Percentiles rank a stretch among this genome's conserved stretches.
Evolutionary conservation across 2,329 filamentous ascomycete genomes (phyloP).

Genomic region (Penicillium hesseltinei): DNA sequence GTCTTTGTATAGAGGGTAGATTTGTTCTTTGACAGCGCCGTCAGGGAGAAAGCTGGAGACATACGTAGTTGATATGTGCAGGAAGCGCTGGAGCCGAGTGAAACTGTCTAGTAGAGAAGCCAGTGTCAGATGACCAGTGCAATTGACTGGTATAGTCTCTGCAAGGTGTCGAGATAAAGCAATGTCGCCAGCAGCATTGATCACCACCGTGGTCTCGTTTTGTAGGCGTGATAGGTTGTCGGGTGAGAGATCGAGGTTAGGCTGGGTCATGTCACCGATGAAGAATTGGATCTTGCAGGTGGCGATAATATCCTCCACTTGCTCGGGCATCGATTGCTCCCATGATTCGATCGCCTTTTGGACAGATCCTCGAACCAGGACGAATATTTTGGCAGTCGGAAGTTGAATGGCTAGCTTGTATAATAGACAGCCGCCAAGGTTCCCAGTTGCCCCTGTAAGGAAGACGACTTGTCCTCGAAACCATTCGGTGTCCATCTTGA

Average conservation of each 20-base stretch:
- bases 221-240: conserved; percentile 7
- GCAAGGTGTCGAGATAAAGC: conserved; percentile 13
- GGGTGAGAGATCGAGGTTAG: conserved; percentile 10
- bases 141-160: conserved; percentile 15
- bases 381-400: conserved; percentile 16
- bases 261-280: conserved; percentile 16
- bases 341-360: conserved; percentile 11
- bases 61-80: conserved; percentile 17
- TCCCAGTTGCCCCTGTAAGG: conserved; percentile 20
- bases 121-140: conserved; percentile 8
- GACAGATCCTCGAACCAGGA: conserved; percentile 12
- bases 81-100: conserved; percentile 3
- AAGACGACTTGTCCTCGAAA: conserved; percentile 16
- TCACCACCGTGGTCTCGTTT: conserved; percentile 15
- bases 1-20: neutral
- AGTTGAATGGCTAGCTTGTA: conserved; percentile 20
- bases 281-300: conserved; percentile 20
- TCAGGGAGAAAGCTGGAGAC: conserved; percentile 14
- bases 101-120: conserved; percentile 6
- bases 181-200: conserved; percentile 20
- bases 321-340: conserved; percentile 19
- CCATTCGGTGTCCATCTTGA: conserved; percentile 3
- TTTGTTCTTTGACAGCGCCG: conserved; percentile 8
- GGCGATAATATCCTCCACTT: conserved; percentile 20
- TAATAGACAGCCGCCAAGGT: conserved; percentile 17